Base-by-base conservation (phyloP, 1,284 basidiomycete species). In the Paramarasmius palmivorus region DNA sequence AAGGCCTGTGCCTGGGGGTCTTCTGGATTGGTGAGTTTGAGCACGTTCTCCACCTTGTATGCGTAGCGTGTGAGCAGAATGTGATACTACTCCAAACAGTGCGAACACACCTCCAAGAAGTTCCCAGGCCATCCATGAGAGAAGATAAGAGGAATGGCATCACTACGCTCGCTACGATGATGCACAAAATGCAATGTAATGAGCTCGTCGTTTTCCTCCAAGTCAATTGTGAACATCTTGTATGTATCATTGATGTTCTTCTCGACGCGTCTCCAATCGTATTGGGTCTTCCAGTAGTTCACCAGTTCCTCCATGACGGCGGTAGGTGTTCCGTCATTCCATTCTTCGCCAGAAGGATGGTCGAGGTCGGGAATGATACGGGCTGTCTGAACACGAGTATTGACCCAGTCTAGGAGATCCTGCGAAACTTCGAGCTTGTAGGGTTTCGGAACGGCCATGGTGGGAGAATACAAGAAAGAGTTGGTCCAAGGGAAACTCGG, bases 61-160 rank as follows among this genome's bases (percentile, higher is more conserved):
- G 10, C 64, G 3, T 66, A 69, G 29, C 63, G 60, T 3, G 68
- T 64, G 12, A 62, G 40, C 9, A 59, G n/a, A 58, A 2, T 53
- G 47, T 3, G 57, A 53, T 50, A 15, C 68, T 50, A 6, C 65
- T 32, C 29, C 29, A 32, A 12, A 6, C 7, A 32, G 29, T 32
- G 29, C 12, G 6, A 6, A 17, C 69, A 51, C 19, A 15, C 54
- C 40, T 41, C 68, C n/a, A 75, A 59, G 56, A 78, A 78, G 54
- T 71, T 71, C 4, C 77, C 76, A 1, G 76, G 77, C 76, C 75
- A 77, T 5, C 76, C 76, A 60, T 78, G 76, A 17, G 73, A 68
- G 54, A 78, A 76, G 2, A 78, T 61, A 26, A 78, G 60, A 1
- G 76, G 76, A 23, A 78, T 68, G 0, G 76, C 75, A 29, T 66